Conservation (phyloP, 2,329 filamentous ascomycete species). For the Trichoderma semiorbis region DNA sequence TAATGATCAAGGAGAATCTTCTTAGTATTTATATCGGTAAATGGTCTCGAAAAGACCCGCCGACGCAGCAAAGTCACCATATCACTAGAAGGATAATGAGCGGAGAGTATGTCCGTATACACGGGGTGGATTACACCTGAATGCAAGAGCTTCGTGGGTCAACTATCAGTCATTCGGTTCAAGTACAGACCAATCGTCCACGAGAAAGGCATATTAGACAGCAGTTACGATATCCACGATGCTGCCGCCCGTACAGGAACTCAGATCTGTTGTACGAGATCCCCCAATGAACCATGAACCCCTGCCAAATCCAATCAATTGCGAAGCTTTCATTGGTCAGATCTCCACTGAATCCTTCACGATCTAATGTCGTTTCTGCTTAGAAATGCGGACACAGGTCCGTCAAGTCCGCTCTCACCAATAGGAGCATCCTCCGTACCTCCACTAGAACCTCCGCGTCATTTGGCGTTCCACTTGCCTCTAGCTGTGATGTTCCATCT, state of each 20-base stretch:
- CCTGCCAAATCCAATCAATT: background rate
- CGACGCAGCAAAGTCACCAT: background rate
- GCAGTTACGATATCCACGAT: background rate
- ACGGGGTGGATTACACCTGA: background rate
- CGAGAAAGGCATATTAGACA: background rate
- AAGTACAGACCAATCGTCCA: background rate
- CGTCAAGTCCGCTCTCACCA: slow-evolving; percentile 20
- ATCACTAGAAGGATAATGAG: background rate
- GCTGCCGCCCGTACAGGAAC: background rate
- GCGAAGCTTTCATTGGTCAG: background rate
- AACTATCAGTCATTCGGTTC: background rate
- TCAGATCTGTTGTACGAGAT: background rate
- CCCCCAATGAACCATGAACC: background rate
- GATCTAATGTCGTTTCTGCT: background rate
- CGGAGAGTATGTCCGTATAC: background rate
- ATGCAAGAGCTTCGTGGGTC: background rate
- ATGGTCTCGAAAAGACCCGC: background rate
- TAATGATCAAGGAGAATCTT: background rate
- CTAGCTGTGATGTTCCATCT: background rate
- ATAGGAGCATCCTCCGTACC: slow-evolving; percentile 7
- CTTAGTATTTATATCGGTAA: background rate
- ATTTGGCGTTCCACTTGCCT: background rate
- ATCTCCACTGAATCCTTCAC: background rate
- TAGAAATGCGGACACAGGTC: slow-evolving; percentile 17
- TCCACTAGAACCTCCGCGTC: background rate